These are phyloP conservation scores for Citrus inodora DNA, from an alignment of 345 rosid genomes.

Conservation along the genomic window DNA sequence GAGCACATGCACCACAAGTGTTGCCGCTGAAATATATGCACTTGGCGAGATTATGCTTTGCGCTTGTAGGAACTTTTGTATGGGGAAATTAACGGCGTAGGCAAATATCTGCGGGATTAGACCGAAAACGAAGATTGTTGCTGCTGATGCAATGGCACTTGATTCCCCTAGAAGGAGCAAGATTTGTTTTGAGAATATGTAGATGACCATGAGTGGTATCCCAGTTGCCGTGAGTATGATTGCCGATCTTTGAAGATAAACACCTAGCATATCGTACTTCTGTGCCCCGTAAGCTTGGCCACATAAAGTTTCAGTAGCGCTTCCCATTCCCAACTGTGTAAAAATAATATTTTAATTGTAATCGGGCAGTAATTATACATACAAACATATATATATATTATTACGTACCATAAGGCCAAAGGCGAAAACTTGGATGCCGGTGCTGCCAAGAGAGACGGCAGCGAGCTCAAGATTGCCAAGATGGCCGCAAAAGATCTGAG, in stretches of 20 bases:
- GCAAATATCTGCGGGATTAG: conserved; percentile 36
- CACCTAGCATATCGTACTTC: conserved; percentile 58
- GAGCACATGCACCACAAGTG: conserved; percentile 25
- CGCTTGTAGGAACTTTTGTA: conserved; percentile 61
- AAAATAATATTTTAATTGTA: background rate
- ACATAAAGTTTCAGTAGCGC: conserved; percentile 78
- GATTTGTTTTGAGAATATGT: conserved; percentile 48
- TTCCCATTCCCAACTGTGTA: conserved; percentile 70
- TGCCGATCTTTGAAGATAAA: conserved; percentile 68
- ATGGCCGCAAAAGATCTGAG: too few relatives aligned
- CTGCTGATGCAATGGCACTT: conserved; percentile 49
- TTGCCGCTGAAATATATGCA: conserved; percentile 48
- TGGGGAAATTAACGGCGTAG: conserved; percentile 61
- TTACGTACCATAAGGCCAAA: too few relatives aligned
- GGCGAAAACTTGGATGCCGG: too few relatives aligned
- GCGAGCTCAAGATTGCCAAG: too few relatives aligned
- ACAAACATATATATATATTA: rapidly evolving
- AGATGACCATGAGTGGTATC: conserved; percentile 45
- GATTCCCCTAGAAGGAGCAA: conserved; percentile 56
- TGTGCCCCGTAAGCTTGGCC: conserved; percentile 84
- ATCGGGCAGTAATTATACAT: too few relatives aligned
- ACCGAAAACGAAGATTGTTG: conserved; percentile 54
- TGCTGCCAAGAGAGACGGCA: too few relatives aligned
- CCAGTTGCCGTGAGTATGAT: conserved; percentile 47
- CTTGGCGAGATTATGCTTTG: conserved; percentile 63